Conservation (phyloP, 2,329 filamentous ascomycete species). For the Lasiodiplodia sp. region DNA sequence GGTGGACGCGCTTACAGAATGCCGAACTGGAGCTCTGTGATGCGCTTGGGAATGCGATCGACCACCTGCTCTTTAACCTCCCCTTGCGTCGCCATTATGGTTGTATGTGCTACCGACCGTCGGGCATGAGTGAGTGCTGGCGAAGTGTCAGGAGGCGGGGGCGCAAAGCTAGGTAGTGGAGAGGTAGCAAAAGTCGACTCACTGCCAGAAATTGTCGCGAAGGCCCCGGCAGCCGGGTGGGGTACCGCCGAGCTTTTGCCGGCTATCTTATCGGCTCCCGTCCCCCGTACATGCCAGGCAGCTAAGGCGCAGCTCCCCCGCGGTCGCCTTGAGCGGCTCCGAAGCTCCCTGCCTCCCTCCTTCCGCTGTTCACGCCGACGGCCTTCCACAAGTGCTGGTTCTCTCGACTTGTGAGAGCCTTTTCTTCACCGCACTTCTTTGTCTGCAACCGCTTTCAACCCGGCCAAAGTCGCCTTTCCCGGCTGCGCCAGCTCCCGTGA, state of each 20-base stretch:
- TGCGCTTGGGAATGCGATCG: conserved; percentile 87
- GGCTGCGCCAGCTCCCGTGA: neutral
- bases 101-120: conserved; percentile 22
- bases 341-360: conserved; percentile 14
- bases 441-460: conserved; percentile 1
- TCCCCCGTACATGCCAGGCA: conserved; percentile 13
- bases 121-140: conserved; percentile 15
- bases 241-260: conserved; percentile 12
- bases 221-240: conserved; percentile 4
- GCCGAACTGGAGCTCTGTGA: conserved; percentile 92
- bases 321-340: conserved; percentile 11
- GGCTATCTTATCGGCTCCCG: conserved; percentile 26
- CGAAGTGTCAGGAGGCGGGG: neutral
- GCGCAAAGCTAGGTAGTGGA: neutral
- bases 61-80: conserved; percentile 83
- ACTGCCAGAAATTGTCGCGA: conserved; percentile 26
- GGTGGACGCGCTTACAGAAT: conserved; percentile 68
- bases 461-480: neutral
- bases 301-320: conserved; percentile 27
- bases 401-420: neutral
- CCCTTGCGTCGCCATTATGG: conserved; percentile 29
- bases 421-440: neutral
- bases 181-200: conserved; percentile 17
- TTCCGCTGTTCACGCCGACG: neutral
- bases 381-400: neutral